Percentiles rank a stretch among this genome's conserved stretches.
phyloP scores from a whole-genome alignment of 2,329 filamentous ascomycete species.

The Colletotrichum viniferum region DNA sequence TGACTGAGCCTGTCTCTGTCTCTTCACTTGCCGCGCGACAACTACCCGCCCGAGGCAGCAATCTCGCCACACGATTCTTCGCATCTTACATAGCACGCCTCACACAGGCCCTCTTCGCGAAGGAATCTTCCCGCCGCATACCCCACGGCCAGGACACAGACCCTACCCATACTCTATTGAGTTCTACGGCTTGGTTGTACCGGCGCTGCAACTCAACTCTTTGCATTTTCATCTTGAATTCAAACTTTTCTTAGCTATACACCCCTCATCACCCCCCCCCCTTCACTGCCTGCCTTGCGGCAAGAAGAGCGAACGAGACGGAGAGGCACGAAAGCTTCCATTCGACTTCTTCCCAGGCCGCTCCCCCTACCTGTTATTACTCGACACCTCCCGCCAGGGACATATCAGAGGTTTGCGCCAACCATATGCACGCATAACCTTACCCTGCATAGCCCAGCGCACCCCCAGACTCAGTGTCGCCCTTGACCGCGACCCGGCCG shows the following conservation, averaged over 20 bases:
- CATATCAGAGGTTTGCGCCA: slow-evolving; percentile 40
- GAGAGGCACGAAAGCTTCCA: slow-evolving; percentile 16
- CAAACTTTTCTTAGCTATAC: slow-evolving; percentile 18
- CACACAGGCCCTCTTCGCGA: slow-evolving; percentile 11
- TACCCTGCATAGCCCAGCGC: slow-evolving; percentile 47
- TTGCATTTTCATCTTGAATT: slow-evolving; percentile 18
- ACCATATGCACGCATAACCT: slow-evolving; percentile 56
- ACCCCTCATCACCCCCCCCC: not conserved
- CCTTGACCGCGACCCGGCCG: slow-evolving; percentile 31
- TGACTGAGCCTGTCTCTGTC: not conserved
- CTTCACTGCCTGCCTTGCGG: not conserved
- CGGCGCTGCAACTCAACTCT: slow-evolving; percentile 18
- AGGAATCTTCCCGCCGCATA: slow-evolving; percentile 11
- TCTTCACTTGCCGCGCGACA: not conserved
- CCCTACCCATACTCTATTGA: slow-evolving; percentile 11
- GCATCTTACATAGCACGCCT: slow-evolving; percentile 7
- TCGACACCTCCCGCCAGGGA: slow-evolving; percentile 16
- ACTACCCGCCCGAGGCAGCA: not conserved
- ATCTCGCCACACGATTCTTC: slow-evolving; percentile 4
- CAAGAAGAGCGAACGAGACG: not conserved
- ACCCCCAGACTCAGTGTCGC: slow-evolving; percentile 33
- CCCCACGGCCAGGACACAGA: slow-evolving; percentile 15
- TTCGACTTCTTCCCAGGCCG: slow-evolving; percentile 14
- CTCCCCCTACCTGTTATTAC: slow-evolving; percentile 4
- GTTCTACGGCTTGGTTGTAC: slow-evolving; percentile 21